Base-by-base conservation (phyloP, 176 grass and related monocot species). In the Ensete glaucum region DNA sequence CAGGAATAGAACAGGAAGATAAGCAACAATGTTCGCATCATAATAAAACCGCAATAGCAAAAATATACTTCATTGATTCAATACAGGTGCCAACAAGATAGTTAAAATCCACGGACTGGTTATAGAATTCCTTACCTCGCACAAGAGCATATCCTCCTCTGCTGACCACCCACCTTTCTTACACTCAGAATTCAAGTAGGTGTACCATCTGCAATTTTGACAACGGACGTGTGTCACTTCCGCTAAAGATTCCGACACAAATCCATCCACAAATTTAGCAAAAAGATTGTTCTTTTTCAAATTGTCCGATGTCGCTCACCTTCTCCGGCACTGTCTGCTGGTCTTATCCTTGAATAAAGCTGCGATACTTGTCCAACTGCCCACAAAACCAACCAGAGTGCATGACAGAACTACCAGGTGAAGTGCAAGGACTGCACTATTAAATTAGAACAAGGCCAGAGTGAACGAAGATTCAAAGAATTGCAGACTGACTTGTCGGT, bases 101-200 rank as follows among this genome's bases (percentile, higher is more conserved):
- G 34, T 43, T 43, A 43, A 43, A 43, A 43, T 50, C 56, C 24
- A 27, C 2, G 2, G 56, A 34, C 3, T 8, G 69, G 73, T 20
- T 88, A 60, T 85, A n/a, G 55, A 74, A 80, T 53, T 76, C 80
- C 80, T 80, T 89, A 99, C 96, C 91, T 99, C 96, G 71, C 91
- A 99, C 66, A 94, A 75, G 26, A 99, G 85, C 82, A 89, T 84
- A 56, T 99, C 91, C 76, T 99, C 96, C 84, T 94, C 91, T 21
- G 50, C 21, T 34, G 96, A 99, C 90, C 96, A 99, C 52, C 96
- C 96, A 10, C 96, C 96, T 91, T 91, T 99, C 81, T 99, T 99
- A 73, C 90, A 99, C 76, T 99, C 96, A 1, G 91, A 86, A 88
- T 99, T 99, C 85, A 99, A 84, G 74, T 95, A 99, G 76, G 89